These are phyloP conservation scores for Raffaelea deltoideospora DNA, from an alignment of 2,329 filamentous ascomycete species.

Conservation along the genomic window DNA sequence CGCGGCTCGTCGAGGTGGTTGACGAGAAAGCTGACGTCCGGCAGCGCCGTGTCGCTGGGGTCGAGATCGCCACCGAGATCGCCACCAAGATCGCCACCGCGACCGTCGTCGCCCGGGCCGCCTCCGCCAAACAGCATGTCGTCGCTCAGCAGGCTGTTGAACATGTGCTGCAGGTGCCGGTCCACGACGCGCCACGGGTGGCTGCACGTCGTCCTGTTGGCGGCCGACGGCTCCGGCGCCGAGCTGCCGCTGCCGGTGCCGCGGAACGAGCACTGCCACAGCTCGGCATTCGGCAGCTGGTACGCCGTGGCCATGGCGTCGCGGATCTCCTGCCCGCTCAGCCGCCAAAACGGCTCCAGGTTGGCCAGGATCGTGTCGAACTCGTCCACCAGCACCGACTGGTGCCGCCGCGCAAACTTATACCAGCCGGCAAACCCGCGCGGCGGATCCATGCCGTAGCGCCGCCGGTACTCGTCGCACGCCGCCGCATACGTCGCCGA, in stretches of 20 bases:
- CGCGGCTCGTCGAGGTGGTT: slow-evolving; percentile 55
- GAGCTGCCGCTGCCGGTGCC: no score
- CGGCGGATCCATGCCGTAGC: slow-evolving; percentile 28
- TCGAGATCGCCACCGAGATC: no score
- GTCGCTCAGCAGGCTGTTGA: background rate
- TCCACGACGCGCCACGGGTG: slow-evolving; percentile 12
- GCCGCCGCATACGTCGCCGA: slow-evolving; percentile 17
- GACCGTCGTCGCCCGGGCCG: no score
- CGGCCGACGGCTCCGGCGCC: no score
- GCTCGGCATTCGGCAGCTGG: background rate
- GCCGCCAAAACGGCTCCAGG: background rate
- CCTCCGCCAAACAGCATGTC: no score
- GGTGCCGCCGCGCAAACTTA: slow-evolving; percentile 3
- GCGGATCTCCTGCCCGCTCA: slow-evolving; percentile 3
- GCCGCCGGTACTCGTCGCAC: slow-evolving; percentile 23
- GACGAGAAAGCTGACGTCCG: slow-evolving; percentile 53
- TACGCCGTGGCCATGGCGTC: background rate
- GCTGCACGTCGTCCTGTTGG: background rate
- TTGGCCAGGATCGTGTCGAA: slow-evolving; percentile 4
- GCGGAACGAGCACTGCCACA: slow-evolving; percentile 2
- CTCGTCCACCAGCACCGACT: slow-evolving; percentile 7
- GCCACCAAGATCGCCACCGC: no score
- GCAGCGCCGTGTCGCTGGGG: no score
- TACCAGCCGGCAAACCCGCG: slow-evolving; percentile 30
- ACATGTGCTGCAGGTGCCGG: slow-evolving; percentile 6